Percentiles rank a stretch among this genome's conserved stretches.
Conservation (phyloP, 2,329 filamentous ascomycete species). For the Pseudopithomyces maydicus region DNA sequence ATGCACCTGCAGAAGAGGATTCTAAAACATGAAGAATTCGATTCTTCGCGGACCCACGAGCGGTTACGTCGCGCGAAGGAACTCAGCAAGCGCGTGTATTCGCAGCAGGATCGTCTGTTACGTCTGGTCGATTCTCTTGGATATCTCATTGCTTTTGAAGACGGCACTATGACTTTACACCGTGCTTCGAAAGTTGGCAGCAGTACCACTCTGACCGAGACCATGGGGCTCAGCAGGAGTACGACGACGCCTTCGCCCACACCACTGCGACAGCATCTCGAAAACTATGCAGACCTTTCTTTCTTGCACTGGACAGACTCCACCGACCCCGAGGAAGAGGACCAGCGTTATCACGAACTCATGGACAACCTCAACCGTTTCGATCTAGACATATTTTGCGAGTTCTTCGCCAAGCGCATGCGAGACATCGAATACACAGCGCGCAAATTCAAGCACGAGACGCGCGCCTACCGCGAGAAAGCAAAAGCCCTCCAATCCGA, state of each 20-base stretch:
- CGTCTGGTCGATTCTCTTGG: conserved; percentile 85
- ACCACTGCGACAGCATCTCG: conserved; percentile 60
- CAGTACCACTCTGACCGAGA: conserved; percentile 52
- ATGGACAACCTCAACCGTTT: conserved; percentile 76
- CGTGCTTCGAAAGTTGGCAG: conserved; percentile 65
- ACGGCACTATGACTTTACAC: conserved; percentile 74
- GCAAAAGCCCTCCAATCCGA: conserved; percentile 81
- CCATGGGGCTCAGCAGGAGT: conserved; percentile 54
- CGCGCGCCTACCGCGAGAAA: conserved; percentile 84
- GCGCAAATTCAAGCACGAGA: conserved; percentile 90
- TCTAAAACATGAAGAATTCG: conserved; percentile 54
- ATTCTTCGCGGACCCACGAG: conserved; percentile 64
- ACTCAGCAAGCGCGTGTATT: conserved; percentile 80
- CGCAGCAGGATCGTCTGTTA: conserved; percentile 82
- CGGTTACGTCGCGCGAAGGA: conserved; percentile 79
- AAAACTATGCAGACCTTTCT: conserved; percentile 70
- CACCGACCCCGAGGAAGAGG: conserved; percentile 68
- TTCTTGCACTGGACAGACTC: conserved; percentile 83
- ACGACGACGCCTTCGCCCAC: conserved; percentile 60
- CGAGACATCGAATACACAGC: conserved; percentile 93
- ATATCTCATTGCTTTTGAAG: conserved; percentile 77
- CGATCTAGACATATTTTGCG: conserved; percentile 81
- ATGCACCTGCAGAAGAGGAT: conserved; percentile 70
- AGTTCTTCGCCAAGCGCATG: conserved; percentile 84
- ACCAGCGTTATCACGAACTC: conserved; percentile 75